Conservation (phyloP, 192 early-diverging fungal species). For the Coemansia sp. region DNA sequence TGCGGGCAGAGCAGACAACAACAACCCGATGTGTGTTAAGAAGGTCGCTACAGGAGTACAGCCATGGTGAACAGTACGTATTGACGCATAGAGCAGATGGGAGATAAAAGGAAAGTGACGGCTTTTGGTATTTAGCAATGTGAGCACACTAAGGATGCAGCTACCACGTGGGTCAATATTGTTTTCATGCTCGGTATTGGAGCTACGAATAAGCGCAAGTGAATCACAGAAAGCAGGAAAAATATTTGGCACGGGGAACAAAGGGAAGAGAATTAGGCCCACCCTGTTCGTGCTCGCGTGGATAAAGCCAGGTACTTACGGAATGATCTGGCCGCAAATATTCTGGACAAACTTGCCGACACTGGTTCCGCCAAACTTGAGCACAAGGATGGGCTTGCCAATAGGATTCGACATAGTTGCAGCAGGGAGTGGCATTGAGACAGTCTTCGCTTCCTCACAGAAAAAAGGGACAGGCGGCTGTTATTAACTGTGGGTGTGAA, state of each 20-base stretch:
- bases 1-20: constrained; percentile 96
- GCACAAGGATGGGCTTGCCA: constrained; percentile 64
- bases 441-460: background rate
- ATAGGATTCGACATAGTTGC: constrained; percentile 27
- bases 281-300: background rate
- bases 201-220: no score
- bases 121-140: constrained; percentile 7
- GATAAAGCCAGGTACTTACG: constrained; percentile 57
- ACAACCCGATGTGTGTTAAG: constrained; percentile 74
- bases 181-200: no score
- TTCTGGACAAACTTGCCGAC: constrained; percentile 83
- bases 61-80: background rate
- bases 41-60: constrained; percentile 55
- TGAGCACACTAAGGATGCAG: background rate
- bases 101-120: background rate
- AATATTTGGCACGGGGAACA: background rate
- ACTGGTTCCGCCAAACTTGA: constrained; percentile 97
- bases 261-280: background rate
- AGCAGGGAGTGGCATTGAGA: constrained; percentile 7
- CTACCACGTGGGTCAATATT: no score
- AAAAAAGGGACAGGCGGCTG: background rate
- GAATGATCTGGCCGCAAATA: constrained; percentile 76
- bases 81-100: background rate
- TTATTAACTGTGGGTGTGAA: background rate
- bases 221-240: no score